Percentiles rank a stretch among this genome's conserved stretches.
Evolutionary conservation across 495 filamentous ascomycete genomes (phyloP).

Genomic region (Patellaria atrata): DNA sequence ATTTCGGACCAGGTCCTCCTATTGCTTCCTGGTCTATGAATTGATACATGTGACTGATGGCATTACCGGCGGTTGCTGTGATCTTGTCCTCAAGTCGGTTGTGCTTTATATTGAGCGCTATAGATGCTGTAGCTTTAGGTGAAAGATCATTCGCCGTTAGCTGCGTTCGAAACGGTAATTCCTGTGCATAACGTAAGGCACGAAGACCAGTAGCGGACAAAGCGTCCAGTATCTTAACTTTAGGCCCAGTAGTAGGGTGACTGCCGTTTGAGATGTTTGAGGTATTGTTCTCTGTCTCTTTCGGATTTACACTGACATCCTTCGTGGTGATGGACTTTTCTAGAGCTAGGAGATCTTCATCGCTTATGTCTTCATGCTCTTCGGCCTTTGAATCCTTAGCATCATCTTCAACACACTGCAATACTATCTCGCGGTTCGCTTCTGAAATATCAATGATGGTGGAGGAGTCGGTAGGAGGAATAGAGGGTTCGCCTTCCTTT

Average conservation of each 20-base stretch:
- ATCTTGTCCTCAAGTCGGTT: constrained; percentile 62
- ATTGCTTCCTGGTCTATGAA: constrained; percentile 17
- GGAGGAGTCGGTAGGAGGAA: no score
- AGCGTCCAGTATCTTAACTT: constrained; percentile 80
- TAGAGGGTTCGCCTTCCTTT: no score
- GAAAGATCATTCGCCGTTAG: constrained; percentile 87
- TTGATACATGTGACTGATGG: constrained; percentile 78
- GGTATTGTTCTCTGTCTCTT: not conserved
- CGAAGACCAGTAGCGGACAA: constrained; percentile 89
- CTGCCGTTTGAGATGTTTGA: not conserved
- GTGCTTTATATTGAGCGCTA: constrained; percentile 68
- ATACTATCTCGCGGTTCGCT: no score
- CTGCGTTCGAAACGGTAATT: constrained; percentile 67
- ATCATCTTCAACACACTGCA: not conserved
- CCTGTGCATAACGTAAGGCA: constrained; percentile 79
- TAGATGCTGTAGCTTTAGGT: constrained; percentile 58
- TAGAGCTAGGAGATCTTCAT: no score
- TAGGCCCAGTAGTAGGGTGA: constrained; percentile 1
- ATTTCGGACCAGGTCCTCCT: constrained; percentile 27
- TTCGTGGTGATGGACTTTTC: not conserved
- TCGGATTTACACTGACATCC: not conserved
- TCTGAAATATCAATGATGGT: no score
- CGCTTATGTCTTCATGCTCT: not conserved
- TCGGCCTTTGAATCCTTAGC: not conserved
- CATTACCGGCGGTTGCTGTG: constrained; percentile 58